Base-by-base conservation (phyloP, 2,329 filamentous ascomycete genomes). In the Thermomyces lanuginosus region DNA sequence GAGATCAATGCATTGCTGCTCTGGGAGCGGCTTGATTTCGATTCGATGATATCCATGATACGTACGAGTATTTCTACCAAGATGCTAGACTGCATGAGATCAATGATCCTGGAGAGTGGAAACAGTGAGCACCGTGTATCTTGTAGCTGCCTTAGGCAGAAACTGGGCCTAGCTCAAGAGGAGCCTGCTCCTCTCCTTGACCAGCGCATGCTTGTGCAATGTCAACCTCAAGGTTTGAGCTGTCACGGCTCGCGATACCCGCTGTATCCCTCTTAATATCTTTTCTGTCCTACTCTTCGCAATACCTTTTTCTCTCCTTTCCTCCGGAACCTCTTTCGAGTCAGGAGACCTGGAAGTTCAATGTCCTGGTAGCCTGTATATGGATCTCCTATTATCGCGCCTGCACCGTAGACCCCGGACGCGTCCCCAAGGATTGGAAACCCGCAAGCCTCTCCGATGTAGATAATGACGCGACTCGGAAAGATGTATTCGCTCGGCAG, bases 231-330 rank as follows among this genome's bases (percentile, higher is more conserved):
- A 31, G 35, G 1, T 52, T 54, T 26, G 33, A 37, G 21, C 40
- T 55, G 27, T 48, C 45, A 3, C 41, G 44, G 18, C 49, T 72
- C 11, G 66, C 66, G 4, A 54, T 70, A 3, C 68, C 67, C 0
- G 56, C 48, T 3, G 66, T 71, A 4, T 60, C 59, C 15, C 30
- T 48, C 0, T 47, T 75, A n/a, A 68, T 75, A 27, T 48, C 52
- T 11, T 70, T 73, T 31, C 58, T 75, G 5, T 61, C 66, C 2
- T 71, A 68, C 43, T 56, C 64, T 2, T 70, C 70, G 4, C 71
- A 74, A 45, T 61, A 58, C 38, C 56, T 75, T 8, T 68, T 75
- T 37, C 38, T 51, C 18, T 48, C 50, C 25, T 51, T 72, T 23
- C 64, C 73, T 22, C 63, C 69, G 1, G 48, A 43, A 10, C 64